These are phyloP conservation scores for Thraustochytrium sp. DNA, from an alignment of 352 stramenopile genomes.

Conservation along the genomic window DNA sequence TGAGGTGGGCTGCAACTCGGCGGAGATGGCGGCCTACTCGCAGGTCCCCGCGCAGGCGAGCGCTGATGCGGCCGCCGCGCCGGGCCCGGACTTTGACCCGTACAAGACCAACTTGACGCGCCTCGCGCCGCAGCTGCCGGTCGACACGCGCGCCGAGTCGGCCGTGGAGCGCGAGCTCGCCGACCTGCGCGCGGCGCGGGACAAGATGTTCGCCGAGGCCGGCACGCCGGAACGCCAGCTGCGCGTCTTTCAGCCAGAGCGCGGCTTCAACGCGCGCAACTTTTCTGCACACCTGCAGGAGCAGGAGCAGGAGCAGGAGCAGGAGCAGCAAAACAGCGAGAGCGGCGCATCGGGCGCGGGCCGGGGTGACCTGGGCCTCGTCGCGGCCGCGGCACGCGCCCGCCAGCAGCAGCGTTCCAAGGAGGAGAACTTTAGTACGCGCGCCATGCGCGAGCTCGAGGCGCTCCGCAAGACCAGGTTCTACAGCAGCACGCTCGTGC, in stretches of 20 bases:
- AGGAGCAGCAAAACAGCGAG: neutral
- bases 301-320: no score
- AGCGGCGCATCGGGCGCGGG: neutral
- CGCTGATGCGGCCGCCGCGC: neutral
- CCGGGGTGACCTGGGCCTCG: neutral
- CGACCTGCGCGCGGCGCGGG: neutral
- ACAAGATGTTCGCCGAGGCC: neutral
- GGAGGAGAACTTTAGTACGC: constrained; percentile 16
- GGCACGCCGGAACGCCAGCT: constrained; percentile 1
- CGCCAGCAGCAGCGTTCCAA: neutral
- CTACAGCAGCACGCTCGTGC: constrained; percentile 3
- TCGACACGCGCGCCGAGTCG: constrained; percentile 12
- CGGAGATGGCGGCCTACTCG: neutral
- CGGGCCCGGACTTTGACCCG: constrained; percentile 4
- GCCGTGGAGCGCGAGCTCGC: constrained; percentile 1
- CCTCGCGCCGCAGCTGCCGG: neutral
- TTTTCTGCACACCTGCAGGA: neutral
- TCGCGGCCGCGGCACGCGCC: neutral
- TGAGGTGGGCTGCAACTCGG: neutral
- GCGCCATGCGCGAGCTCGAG: constrained; percentile 27
- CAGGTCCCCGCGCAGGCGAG: neutral
- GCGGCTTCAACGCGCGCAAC: neutral
- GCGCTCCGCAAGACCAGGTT: neutral
- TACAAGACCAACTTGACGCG: constrained; percentile 18
- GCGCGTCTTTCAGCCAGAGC: neutral